Conservation (phyloP, 805 yeast genomes). For the Candida manassasensis region DNA sequence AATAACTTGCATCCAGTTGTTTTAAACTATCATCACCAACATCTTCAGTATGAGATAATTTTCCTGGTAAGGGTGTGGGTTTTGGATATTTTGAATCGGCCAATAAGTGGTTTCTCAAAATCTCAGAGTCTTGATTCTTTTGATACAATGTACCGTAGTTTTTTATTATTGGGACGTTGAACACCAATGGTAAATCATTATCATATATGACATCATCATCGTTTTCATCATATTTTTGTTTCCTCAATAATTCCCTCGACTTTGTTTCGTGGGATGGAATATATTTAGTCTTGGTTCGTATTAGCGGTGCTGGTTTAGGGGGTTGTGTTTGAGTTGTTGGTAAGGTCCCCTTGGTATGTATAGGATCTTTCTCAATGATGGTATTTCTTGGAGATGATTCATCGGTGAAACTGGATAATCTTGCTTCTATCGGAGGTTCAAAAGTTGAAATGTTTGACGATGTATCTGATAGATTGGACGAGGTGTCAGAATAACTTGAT, state of each 20-base stretch:
- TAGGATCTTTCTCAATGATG: conserved; percentile 4
- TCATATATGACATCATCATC: conserved; percentile 37
- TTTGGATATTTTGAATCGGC: conserved; percentile 10
- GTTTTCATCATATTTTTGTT: conserved; percentile 38
- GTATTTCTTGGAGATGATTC: conserved; percentile 4
- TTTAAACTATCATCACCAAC: conserved; percentile 23
- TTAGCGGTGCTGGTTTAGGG: conserved; percentile 9
- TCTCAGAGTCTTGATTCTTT: conserved; percentile 9
- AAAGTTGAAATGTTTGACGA: conserved; percentile 11
- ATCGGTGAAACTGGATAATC: conserved; percentile 3
- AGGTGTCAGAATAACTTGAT: neutral
- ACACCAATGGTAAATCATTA: conserved; percentile 32
- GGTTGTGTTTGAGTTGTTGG: neutral
- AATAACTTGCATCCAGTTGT: conserved; percentile 9
- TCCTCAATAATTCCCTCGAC: conserved; percentile 32
- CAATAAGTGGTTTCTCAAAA: conserved; percentile 21
- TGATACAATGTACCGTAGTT: conserved; percentile 31
- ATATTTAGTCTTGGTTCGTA: conserved; percentile 32
- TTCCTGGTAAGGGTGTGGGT: conserved; percentile 3
- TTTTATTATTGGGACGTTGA: conserved; percentile 40
- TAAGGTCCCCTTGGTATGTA: conserved; percentile 6
- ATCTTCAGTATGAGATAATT: conserved; percentile 4
- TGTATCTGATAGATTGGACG: neutral
- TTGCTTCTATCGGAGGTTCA: conserved; percentile 7
- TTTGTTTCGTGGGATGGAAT: conserved; percentile 33